Conservation (phyloP, 2,329 filamentous ascomycete species). For the Arthrocladium fulminans region DNA sequence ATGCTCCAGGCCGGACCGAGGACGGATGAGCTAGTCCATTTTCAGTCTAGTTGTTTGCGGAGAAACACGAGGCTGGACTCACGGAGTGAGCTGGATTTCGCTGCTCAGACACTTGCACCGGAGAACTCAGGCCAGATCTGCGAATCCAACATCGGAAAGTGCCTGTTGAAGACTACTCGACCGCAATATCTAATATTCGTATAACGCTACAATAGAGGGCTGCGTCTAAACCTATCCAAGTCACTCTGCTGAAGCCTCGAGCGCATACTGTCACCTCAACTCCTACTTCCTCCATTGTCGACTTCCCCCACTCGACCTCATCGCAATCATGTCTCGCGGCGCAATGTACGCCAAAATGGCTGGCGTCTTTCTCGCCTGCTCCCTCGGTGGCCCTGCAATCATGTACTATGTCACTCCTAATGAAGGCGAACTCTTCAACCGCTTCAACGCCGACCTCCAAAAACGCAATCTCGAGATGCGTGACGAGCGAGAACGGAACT, state of each 20-base stretch:
- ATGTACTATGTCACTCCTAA: slow-evolving; percentile 58
- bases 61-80: background rate
- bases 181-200: no score
- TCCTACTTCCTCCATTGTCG: background rate
- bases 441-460: slow-evolving; percentile 91
- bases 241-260: no score
- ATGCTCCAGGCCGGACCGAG: no score
- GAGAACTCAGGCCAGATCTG: no score
- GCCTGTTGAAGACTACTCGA: no score
- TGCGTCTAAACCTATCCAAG: background rate
- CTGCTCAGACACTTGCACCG: no score
- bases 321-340: slow-evolving; percentile 25
- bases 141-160: no score
- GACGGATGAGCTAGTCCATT: background rate
- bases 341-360: slow-evolving; percentile 59
- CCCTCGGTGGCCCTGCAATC: slow-evolving; percentile 76
- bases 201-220: background rate
- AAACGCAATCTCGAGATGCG: slow-evolving; percentile 74
- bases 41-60: background rate
- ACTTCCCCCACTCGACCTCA: background rate
- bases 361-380: slow-evolving; percentile 57
- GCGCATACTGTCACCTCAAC: background rate
- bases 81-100: no score
- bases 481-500: slow-evolving; percentile 68
- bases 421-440: slow-evolving; percentile 82